A percentile compares a stretch with the other conserved stretches of the same genome.
phyloP scores from a whole-genome alignment of 106 monocot species.

The Gastrodia elata region DNA sequence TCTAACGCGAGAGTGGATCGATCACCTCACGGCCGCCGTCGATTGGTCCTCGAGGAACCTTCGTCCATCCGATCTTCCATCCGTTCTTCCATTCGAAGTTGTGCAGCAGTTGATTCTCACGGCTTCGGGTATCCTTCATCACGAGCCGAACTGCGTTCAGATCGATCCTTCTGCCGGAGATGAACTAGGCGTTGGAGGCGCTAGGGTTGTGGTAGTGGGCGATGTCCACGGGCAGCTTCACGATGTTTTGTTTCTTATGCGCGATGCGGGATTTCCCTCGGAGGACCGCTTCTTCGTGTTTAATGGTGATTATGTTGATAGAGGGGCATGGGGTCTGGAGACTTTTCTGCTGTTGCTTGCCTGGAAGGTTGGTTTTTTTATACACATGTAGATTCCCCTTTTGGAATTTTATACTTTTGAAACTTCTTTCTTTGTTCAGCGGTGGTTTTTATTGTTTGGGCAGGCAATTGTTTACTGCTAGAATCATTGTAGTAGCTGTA shows the following conservation, averaged over 20 bases:
- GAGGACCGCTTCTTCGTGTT: conserved; percentile 68
- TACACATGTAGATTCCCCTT: not conserved
- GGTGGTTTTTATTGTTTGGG: too few species aligned
- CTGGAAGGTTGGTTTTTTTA: conserved; percentile 66
- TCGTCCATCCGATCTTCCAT: conserved; percentile 51
- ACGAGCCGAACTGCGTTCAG: conserved; percentile 69
- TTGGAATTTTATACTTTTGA: not conserved
- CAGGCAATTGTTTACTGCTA: too few species aligned
- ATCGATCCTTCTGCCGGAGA: conserved; percentile 22
- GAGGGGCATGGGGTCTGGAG: conserved; percentile 97
- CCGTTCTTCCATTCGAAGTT: conserved; percentile 44
- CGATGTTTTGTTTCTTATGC: conserved; percentile 69
- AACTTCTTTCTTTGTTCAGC: too few species aligned
- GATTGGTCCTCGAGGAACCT: conserved; percentile 64
- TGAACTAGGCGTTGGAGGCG: conserved; percentile 6
- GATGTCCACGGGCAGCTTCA: conserved; percentile 97
- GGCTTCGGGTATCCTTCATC: conserved; percentile 77
- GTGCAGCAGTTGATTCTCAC: conserved; percentile 54
- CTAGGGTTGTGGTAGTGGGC: conserved; percentile 78
- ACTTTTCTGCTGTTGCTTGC: conserved; percentile 82
- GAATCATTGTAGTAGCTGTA: too few species aligned
- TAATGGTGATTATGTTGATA: conserved; percentile 95
- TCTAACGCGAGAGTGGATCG: conserved; percentile 62
- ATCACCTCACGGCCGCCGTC: conserved; percentile 33
- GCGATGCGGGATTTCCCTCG: conserved; percentile 58